Conservation (phyloP, 108 stramenopile genomes). For the Cyclotella atomus region DNA sequence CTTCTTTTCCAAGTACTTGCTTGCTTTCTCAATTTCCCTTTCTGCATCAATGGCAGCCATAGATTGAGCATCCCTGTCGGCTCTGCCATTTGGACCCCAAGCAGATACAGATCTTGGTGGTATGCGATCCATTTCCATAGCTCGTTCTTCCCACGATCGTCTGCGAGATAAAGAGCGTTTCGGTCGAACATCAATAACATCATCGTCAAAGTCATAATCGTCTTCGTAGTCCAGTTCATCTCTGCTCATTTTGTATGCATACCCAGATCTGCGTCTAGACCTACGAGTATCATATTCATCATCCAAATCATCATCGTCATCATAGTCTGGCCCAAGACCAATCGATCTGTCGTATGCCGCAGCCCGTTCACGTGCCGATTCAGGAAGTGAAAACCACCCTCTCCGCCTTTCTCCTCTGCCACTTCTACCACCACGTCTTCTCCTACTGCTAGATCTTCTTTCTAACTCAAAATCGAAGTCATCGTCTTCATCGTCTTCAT, state of each 20-base stretch:
- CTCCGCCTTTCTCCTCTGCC: constrained; percentile 9
- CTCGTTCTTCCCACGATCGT: constrained; percentile 76
- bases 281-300: constrained; percentile 15
- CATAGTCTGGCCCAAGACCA: constrained; percentile 33
- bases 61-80: constrained; percentile 58
- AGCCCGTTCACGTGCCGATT: constrained; percentile 26
- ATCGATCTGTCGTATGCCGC: constrained; percentile 42
- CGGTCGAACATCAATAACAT: constrained; percentile 9
- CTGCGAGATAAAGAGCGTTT: constrained; percentile 14
- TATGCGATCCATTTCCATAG: constrained; percentile 73
- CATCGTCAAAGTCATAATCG: constrained; percentile 47
- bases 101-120: constrained; percentile 61
- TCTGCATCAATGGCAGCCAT: constrained; percentile 75
- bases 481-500: constrained; percentile 20
- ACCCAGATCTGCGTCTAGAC: constrained; percentile 53
- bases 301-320: constrained; percentile 18
- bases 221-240: constrained; percentile 46
- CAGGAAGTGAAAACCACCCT: constrained; percentile 10
- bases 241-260: constrained; percentile 72
- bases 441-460: not conserved
- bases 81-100: constrained; percentile 81
- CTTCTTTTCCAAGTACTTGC: constrained; percentile 52
- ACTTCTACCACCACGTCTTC: constrained; percentile 19
- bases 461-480: constrained; percentile 5
- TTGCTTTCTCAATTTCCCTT: constrained; percentile 65